Evolutionary conservation across 768 basidiomycete genomes (phyloP), one percentile per base, ranked within the genome.

Genomic region (Macrocybe gigantea): DNA sequence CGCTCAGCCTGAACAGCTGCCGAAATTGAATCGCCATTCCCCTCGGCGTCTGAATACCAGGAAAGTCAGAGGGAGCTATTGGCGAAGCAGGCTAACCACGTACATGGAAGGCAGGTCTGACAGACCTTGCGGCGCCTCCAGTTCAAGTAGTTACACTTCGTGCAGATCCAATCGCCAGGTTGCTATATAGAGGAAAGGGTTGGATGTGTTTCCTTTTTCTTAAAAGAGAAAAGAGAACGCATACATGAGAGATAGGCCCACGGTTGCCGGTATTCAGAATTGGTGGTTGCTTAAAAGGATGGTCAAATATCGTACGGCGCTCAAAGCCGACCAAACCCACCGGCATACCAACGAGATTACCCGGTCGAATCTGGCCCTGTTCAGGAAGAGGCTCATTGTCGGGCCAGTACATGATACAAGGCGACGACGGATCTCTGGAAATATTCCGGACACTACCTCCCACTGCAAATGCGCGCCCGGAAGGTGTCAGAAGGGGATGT

Each of bases 391-490:
- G 77, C 60, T 93, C 90, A 56, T 93, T 93, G 63, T 91, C 89
- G 5, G 90, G 89, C 90, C 90, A 93, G 56, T 85, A 92, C 81
- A 92, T 83, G 68, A 90, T 74, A 56, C 89, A 89, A 3, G 89
- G 85, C 30, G 69, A 57, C 42, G 81, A 61, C 13, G 88, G 86
- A 60, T 92, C 87, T 35, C 56, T 69, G 29, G 87, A 90, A 50
- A 92, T 64, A 56, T 93, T 90, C 56, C 84, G 85, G 6, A 92
- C 87, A 53, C 79, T 79, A 7, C 89, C 90, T 48, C 88, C 88
- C 15, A 77, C 62, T 44, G 85, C 80, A 51, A 93, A 83, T 7
- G 83, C 79, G 14, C 84, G 78, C 2, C 90, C 90, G 8, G 88
- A 89, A 3, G 90, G 90, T 1, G 90, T 92, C 53, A 93, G 78